Evolutionary conservation across 1,284 basidiomycete species (phyloP).

Genomic region (Schizophyllum commune): DNA sequence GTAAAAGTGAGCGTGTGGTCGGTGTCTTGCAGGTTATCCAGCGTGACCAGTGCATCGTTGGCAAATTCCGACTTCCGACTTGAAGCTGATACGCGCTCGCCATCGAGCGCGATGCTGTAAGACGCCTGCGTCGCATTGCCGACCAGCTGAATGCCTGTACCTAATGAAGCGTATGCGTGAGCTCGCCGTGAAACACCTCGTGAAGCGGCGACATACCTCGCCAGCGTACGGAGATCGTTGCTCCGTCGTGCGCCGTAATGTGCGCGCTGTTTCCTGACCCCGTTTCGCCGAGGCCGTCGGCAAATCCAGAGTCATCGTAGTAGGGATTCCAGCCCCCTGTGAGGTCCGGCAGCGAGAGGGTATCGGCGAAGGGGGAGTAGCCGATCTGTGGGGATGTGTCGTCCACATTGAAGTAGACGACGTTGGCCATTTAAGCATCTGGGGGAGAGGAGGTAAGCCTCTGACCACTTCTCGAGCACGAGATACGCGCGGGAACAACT

Average conservation of each 20-base stretch:
- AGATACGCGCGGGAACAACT: not conserved
- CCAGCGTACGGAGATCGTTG: constrained; percentile 49
- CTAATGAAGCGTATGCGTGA: constrained; percentile 22
- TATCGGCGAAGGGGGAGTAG: constrained; percentile 55
- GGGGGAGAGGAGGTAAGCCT: not conserved
- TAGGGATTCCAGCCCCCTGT: constrained; percentile 60
- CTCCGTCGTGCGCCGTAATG: constrained; percentile 48
- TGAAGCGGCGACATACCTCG: constrained; percentile 37
- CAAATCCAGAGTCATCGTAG: constrained; percentile 43
- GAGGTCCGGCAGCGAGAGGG: constrained; percentile 37
- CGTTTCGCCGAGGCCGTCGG: constrained; percentile 30
- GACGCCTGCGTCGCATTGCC: constrained; percentile 36
- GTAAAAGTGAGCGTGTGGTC: constrained; percentile 41
- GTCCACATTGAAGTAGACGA: constrained; percentile 47
- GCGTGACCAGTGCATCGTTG: constrained; percentile 33
- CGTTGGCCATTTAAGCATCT: constrained; percentile 36
- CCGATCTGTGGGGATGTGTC: constrained; percentile 57
- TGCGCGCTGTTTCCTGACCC: constrained; percentile 54
- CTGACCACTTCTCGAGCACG: not conserved
- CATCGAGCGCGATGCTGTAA: constrained; percentile 43
- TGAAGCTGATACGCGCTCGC: constrained; percentile 13
- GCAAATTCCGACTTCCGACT: constrained; percentile 16
- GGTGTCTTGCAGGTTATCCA: constrained; percentile 32
- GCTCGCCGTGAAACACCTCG: constrained; percentile 1
- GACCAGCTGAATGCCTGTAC: constrained; percentile 45